Base-by-base conservation (phyloP, 2,329 filamentous ascomycete species). In the Pseudogymnoascus sp. region DNA sequence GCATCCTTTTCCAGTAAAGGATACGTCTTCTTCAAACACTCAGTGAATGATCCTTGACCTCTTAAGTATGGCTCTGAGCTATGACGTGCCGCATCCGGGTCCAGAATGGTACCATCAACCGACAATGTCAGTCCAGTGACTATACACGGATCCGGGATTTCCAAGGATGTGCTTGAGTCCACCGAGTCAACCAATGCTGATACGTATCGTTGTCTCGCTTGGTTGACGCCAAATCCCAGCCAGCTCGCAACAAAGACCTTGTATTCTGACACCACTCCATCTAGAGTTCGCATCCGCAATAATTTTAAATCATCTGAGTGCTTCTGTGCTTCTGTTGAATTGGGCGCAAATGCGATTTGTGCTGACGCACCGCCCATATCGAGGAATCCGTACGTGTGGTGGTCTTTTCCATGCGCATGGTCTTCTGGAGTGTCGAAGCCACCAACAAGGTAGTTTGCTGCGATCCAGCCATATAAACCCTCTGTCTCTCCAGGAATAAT, bases 351-450 rank as follows among this genome's bases (percentile, higher is more conserved):
- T 0, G 95, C 94, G 71, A 99, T 97, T 76, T 99, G 94, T 13
- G 94, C 93, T 0, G 93, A 97, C 27, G 94, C 94, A 60, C 94
- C 94, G 59, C 94, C 94, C 95, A 99, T 99, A 73, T 99, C 94
- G 64, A 99, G 79, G 71, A 99, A 99, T 0, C 94, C 94, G 74
- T 97, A 99, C 0, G 94, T 99, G 71, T 92, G 90, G 73, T 97
- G 94, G 27, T 84, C 85, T 67, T 96, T 92, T 60, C 91, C 92
- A 73, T 96, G 91, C 61, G 84, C 79, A 69, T 96, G 90, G 12
- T 85, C 77, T 59, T 87, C 78, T 0, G 91, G 87, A 15, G 83
- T 79, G 73, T 97, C 90, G 69, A 99, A 97, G 3, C 92, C 91
- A 29, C 92, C 93, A 1, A 99, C 81, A 31, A 99, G 77, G 71